Percentiles rank a stretch among this genome's conserved stretches.
Evolutionary conservation across 257 asterid species (phyloP).

Genomic region (Solanum ossicruentum): DNA sequence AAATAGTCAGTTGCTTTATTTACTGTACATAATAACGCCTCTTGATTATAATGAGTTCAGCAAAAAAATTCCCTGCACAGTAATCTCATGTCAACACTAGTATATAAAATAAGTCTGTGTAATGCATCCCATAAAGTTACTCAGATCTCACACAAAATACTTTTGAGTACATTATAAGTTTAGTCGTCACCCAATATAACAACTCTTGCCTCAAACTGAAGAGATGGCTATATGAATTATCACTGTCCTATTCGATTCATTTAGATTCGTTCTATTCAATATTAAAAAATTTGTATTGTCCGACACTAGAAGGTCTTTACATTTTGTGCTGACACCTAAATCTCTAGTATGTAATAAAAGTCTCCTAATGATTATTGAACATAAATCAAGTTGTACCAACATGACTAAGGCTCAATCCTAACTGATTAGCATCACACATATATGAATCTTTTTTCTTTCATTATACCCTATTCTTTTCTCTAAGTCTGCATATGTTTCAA

Average conservation of each 20-base stretch:
- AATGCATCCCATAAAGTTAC: no score
- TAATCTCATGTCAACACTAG: no score
- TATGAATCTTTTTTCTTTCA: not conserved
- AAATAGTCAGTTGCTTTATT: not conserved
- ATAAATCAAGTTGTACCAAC: not conserved
- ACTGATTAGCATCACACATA: no score
- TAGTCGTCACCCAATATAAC: not conserved
- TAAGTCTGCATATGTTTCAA: not conserved
- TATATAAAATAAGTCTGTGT: no score
- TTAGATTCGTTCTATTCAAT: not conserved
- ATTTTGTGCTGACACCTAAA: no score
- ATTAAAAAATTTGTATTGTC: no score
- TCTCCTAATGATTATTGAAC: not conserved
- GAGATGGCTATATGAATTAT: not conserved
- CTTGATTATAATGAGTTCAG: no score
- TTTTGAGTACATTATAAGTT: not conserved
- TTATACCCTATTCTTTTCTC: not conserved
- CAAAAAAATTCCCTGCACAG: no score
- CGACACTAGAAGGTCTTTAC: not conserved
- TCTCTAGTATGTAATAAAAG: not conserved
- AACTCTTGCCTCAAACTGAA: not conserved
- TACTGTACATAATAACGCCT: no score
- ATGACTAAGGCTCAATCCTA: not conserved
- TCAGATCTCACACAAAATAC: not conserved
- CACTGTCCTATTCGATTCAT: not conserved